A percentile compares a stretch with the other conserved stretches of the same genome.
Conservation (phyloP, 176 grass and related monocot species). For the Musa schizocarpa region DNA sequence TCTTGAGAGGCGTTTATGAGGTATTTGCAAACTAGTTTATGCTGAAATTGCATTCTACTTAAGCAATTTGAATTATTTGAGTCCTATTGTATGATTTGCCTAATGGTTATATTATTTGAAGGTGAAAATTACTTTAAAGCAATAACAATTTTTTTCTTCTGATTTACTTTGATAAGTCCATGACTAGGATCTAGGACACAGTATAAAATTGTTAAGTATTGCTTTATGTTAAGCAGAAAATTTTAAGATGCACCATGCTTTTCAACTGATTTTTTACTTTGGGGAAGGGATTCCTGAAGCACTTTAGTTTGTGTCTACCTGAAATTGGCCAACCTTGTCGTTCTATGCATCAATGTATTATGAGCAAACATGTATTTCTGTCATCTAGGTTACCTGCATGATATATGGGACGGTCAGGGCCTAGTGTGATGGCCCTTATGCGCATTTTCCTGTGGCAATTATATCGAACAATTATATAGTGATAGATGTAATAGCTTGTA, state of each 20-base stretch:
- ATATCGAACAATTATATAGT: neutral
- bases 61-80: no score
- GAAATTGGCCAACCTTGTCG: neutral
- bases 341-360: neutral
- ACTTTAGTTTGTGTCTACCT: neutral
- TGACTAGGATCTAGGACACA: no score
- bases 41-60: no score
- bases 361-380: neutral
- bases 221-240: no score
- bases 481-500: neutral
- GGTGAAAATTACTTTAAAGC: no score
- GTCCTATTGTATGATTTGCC: no score
- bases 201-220: no score
- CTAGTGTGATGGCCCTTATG: neutral
- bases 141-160: no score
- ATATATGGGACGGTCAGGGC: neutral
- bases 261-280: neutral
- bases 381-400: neutral
- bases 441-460: neutral
- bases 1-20: no score
- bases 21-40: no score
- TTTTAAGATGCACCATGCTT: neutral
- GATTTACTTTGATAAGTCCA: no score
- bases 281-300: neutral
- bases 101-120: no score